Base-by-base conservation (phyloP, 75 land plant genomes). In the Ceratopteris richardii region DNA sequence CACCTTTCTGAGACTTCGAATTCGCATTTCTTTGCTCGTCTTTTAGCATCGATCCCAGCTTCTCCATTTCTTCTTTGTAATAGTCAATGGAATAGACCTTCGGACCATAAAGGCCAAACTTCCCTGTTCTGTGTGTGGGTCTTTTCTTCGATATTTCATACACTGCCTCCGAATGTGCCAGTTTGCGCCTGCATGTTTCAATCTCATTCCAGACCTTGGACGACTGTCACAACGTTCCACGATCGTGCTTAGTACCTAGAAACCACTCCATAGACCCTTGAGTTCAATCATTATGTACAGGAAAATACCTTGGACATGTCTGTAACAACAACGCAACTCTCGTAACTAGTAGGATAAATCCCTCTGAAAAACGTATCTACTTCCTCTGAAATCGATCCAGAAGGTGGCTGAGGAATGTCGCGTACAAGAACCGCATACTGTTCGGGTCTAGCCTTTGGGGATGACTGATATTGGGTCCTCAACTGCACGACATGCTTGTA, bases 341-440 rank as follows among this genome's bases (percentile, higher is more conserved):
- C 88, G 41, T 83, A 94, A 14, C 79, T 74, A 17, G 79, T 81
- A 0, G 98, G 98, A 65, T 94, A 82, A 3, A 94, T 66, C 1
- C 68, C 33, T 52, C 64, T 78, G 63, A 94, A 94, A 63, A 71
- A 94, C 0, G 76, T 50, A 51, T 94, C 87, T 11, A 94, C 90
- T 54, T 89, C 87, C 11, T 89, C 87, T n/a, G 85, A 72, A 24
- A 76, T 44, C 14, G 82, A 69, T n/a, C 64, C 82, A 31, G 31
- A 21, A 37, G 75, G 50, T 30, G 62, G 61, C 16, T 57, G 57
- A 29, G 98, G 98, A 29, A 94, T 73, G 62, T 94, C 96, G 54
- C 90, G 72, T 1, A 86, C 98, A 25, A 94, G 68, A 19, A 78
- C 60, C 11, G 83, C 63, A 46, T 68, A 89, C 42, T 86, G 90